Base-by-base conservation (phyloP, 352 stramenopile genomes). In the Phytophthora cryptogea region DNA sequence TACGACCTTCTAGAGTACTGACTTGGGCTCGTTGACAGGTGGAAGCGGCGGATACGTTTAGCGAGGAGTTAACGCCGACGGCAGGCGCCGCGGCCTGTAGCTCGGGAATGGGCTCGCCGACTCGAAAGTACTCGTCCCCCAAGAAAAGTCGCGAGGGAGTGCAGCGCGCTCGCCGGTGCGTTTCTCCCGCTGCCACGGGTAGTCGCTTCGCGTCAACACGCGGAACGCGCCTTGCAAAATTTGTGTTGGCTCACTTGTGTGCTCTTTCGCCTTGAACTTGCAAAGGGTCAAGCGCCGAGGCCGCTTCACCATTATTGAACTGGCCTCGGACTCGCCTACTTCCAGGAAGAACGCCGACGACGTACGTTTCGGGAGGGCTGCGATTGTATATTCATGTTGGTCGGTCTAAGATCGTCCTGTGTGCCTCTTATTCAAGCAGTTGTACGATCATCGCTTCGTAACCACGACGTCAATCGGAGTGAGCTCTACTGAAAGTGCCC, bases 241-340 rank as follows among this genome's bases (percentile, higher is more conserved):
- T 54, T 59, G 45, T 9, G 13, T 57, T 55, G 36, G 53, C 54
- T 63, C 27, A 56, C 45, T 35, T 57, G 26, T 47, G 16, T 44
- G 20, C 20, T 23, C 20, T 23, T 23, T 23, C 20, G 20, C 20
- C 16, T 45, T 35, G 6, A 42, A 35, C 58, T 66, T 57, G 51
- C 23, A 48, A 42, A 86, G 80, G 27, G 69, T 89, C n/a, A 89
- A 88, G 70, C 83, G 75, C 41, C 86, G 84, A 66, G 83, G 83
- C 5, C 81, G 83, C n/a, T 93, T 93, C 59, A 93, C 83, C 46
- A 93, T 93, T 67, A 93, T 90, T 40, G 83, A 93, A 55, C 65
- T 91, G 31, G 72, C 82, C 28, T 84, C 68, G 13, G 78, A 88
- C 60, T 84, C 83, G 14, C 77, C 80, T 13, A 75, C 72, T 10